Evolutionary conservation across 768 basidiomycete species (phyloP), one percentile per base, ranked within the genome.

Genomic region (Cubamyces sp.): DNA sequence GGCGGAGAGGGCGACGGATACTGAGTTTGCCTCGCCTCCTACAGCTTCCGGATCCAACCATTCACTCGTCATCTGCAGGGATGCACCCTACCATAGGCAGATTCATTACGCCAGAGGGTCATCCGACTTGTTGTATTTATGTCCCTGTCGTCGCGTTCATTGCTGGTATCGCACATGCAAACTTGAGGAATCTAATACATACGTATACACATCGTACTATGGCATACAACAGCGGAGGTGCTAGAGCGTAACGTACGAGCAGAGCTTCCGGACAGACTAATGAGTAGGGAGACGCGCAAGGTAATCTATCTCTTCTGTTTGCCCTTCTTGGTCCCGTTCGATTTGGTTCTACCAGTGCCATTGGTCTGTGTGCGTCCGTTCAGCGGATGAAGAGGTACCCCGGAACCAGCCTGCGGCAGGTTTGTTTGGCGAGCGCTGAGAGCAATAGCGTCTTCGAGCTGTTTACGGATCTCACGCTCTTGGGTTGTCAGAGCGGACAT

Each of bases 1-100:
- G 95, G 94, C 12, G 92, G 94, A 40, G 96, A 98, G 78, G 96
- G 96, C 8, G 96, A 98, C 74, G 94, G 94, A 12, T 98, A 98
- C 75, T 97, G 77, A 82, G 15, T 26, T 34, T 58, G 30, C 39
- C 39, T 52, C 46, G 14, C 7, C 6, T 28, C 39, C 18, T 16
- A 19, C 46, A 8, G 18, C 51, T 26, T 5, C 23, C 15, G 14
- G 21, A 49, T 28, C 62, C 41, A 18, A 18, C 37, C 54, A 39
- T 46, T 47, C 19, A 21, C 25, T 49, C 25, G 8, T 39, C 19
- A 21, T 59, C 62, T 45, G 2, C 51, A 42, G 55, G 62, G 60
- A 60, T 63, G 61, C 59, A 57, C 54, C 61, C 62, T 49, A 60
- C 53, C 66, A 66, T 56, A 65, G 74, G 75, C 73, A 75, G 74